Conservation (phyloP, 371 early-diverging fungal species). For the Rhizopus microsporus region DNA sequence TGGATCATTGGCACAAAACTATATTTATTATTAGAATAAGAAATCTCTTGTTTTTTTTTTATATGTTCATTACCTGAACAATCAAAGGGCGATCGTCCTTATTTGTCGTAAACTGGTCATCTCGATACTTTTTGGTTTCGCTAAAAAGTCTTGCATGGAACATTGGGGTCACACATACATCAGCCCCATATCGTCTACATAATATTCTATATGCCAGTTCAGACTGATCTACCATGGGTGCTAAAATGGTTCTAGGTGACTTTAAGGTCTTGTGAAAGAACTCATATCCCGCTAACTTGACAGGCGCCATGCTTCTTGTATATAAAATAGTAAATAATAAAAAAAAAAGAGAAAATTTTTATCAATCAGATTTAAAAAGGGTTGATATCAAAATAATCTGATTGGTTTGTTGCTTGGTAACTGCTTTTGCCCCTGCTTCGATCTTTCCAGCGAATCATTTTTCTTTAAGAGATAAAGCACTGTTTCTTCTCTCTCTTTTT, state of each 20-base stretch:
- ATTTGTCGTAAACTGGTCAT: constrained; percentile 79
- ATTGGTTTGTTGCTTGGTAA: too few relatives aligned
- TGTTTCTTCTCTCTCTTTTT: too few relatives aligned
- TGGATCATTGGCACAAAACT: constrained; percentile 99
- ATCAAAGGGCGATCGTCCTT: constrained; percentile 86
- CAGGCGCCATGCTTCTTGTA: constrained; percentile 16
- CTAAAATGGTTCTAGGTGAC: constrained; percentile 79
- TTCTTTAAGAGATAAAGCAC: too few relatives aligned
- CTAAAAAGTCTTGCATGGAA: constrained; percentile 90
- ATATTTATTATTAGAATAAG: constrained; percentile 4
- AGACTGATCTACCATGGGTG: constrained; percentile 96
- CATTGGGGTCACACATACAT: constrained; percentile 99
- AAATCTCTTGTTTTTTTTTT: neutral
- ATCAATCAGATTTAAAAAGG: neutral
- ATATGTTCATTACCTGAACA: constrained; percentile 69
- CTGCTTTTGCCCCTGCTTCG: too few relatives aligned
- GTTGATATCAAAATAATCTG: too few relatives aligned
- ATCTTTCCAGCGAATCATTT: too few relatives aligned
- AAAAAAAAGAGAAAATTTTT: constrained; percentile 1
- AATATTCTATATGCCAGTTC: constrained; percentile 95
- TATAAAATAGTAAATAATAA: neutral
- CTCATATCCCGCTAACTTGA: constrained; percentile 79
- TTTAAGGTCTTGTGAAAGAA: constrained; percentile 72
- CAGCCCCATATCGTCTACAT: constrained; percentile 86
- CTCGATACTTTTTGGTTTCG: constrained; percentile 65